Conservation (phyloP, 2,329 filamentous ascomycete genomes). For the Fusarium keratoplasticum region DNA sequence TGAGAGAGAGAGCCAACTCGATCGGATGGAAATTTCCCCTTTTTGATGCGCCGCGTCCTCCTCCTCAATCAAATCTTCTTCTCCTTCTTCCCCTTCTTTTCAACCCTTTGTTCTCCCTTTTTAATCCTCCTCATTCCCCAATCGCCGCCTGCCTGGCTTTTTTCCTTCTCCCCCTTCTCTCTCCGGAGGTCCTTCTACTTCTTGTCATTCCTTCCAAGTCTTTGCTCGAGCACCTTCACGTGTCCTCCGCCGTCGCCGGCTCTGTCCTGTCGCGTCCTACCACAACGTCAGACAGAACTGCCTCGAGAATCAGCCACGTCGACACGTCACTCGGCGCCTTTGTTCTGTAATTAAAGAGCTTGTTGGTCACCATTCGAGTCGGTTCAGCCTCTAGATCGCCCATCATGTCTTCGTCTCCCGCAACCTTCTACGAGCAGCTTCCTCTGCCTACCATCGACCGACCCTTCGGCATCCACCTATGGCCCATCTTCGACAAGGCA, state of each 20-base stretch:
- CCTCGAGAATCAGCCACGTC: conserved; percentile 33
- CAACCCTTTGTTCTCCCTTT: conserved; percentile 35
- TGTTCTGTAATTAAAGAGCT: conserved; percentile 24
- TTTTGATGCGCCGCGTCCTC: conserved; percentile 46
- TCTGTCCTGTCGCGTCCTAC: conserved; percentile 29
- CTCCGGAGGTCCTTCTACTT: conserved; percentile 46
- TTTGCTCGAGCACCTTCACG: conserved; percentile 36
- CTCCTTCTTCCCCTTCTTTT: conserved; percentile 45
- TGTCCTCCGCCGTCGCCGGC: conserved; percentile 42
- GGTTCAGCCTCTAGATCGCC: conserved; percentile 30
- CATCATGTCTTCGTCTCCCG: conserved; percentile 53
- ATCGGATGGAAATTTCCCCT: conserved; percentile 53
- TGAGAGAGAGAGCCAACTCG: conserved; percentile 30
- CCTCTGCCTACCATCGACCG: conserved; percentile 86
- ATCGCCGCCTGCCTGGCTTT: conserved; percentile 34
- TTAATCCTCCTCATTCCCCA: conserved; percentile 40
- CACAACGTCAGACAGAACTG: conserved; percentile 4
- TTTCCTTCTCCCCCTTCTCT: conserved; percentile 34
- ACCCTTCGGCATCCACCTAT: conserved; percentile 90
- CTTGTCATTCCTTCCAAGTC: conserved; percentile 52
- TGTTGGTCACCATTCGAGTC: conserved; percentile 16
- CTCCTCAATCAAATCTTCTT: conserved; percentile 42
- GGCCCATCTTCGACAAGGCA: conserved; percentile 93
- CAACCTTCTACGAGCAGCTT: conserved; percentile 65
- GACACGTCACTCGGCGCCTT: conserved; percentile 27